phyloP scores from a whole-genome alignment of 1,139 yeast genomes.

The Kodamaea fungicola region DNA sequence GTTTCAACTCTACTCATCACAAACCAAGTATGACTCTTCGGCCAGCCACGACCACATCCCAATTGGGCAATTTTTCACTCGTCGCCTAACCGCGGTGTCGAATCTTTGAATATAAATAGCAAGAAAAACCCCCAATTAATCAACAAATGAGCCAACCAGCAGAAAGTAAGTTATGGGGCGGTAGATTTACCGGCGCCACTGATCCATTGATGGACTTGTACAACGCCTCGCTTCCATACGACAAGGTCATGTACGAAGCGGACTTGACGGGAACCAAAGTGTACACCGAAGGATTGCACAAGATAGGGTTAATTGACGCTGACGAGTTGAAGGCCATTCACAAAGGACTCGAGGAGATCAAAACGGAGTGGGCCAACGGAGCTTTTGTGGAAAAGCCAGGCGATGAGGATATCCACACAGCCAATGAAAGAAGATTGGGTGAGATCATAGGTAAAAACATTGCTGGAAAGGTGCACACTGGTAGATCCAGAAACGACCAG shows the following conservation, averaged over 20 bases:
- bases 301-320: slow-evolving; percentile 66
- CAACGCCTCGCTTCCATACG: slow-evolving; percentile 95
- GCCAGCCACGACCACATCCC: no score
- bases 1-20: no score
- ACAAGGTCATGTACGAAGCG: slow-evolving; percentile 88
- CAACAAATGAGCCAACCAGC: slow-evolving; percentile 34
- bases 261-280: slow-evolving; percentile 93
- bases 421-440: slow-evolving; percentile 95
- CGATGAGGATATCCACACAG: slow-evolving; percentile 98
- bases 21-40: no score
- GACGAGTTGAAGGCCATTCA: slow-evolving; percentile 80
- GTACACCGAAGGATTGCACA: slow-evolving; percentile 81
- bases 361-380: slow-evolving; percentile 76
- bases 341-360: slow-evolving; percentile 67
- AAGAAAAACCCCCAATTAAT: not conserved
- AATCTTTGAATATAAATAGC: slow-evolving; percentile 15
- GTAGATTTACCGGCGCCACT: slow-evolving; percentile 94
- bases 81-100: slow-evolving; percentile 33
- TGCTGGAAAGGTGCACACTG: slow-evolving; percentile 98
- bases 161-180: slow-evolving; percentile 89
- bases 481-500: slow-evolving; percentile 97
- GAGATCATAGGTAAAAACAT: slow-evolving; percentile 90
- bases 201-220: slow-evolving; percentile 97
- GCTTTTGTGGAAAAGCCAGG: slow-evolving; percentile 81
- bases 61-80: no score